phyloP scores from a whole-genome alignment of 176 grass and related monocot genomes.

The Oropetium thomaeum region DNA sequence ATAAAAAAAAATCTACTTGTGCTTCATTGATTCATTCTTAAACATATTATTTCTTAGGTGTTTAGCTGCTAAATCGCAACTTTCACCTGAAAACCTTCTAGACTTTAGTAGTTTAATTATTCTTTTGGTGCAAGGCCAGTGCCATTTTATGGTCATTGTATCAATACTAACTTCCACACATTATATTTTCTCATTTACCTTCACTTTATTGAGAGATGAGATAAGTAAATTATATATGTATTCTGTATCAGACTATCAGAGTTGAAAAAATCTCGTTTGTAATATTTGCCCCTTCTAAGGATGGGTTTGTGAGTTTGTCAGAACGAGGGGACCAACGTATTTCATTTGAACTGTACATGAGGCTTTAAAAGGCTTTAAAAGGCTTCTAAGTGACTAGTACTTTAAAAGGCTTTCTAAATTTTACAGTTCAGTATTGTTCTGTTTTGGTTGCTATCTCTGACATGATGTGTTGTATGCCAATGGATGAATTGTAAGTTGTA shows the following conservation, averaged over 20 bases:
- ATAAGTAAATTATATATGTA: too few relatives aligned
- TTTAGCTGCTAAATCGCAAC: background rate
- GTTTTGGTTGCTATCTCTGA: background rate
- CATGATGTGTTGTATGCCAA: background rate
- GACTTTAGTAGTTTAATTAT: background rate
- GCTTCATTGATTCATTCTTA: background rate
- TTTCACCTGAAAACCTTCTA: background rate
- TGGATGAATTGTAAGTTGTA: background rate
- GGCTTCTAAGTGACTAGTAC: background rate
- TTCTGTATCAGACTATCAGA: background rate
- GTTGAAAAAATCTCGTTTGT: background rate
- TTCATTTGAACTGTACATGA: background rate
- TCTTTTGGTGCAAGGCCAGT: background rate
- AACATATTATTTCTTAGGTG: background rate
- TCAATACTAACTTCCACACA: background rate
- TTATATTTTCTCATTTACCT: background rate
- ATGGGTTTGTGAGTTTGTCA: background rate
- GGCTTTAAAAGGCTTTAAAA: too few relatives aligned
- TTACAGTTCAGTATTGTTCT: background rate
- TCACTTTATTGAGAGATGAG: background rate
- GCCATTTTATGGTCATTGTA: background rate
- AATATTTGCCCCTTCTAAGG: background rate
- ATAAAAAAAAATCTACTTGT: background rate
- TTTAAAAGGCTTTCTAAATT: background rate
- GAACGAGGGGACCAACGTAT: background rate